phyloP scores from a whole-genome alignment of 2,329 filamentous ascomycete species.

The Tolypocladium endophyticum region DNA sequence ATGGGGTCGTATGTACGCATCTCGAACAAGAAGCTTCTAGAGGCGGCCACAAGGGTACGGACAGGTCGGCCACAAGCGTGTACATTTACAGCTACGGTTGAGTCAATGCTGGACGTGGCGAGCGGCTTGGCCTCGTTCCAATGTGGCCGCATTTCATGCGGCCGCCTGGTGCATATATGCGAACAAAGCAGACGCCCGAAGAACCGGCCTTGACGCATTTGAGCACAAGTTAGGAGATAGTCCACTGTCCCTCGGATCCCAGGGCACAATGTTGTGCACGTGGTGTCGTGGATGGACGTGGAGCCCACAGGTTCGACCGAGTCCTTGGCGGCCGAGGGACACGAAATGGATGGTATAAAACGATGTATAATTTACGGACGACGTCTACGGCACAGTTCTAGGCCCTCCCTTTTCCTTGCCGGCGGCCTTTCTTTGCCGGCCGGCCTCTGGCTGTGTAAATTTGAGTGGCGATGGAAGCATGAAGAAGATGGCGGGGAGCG shows the following conservation, averaged over 20 bases:
- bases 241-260: background rate
- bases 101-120: background rate
- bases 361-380: background rate
- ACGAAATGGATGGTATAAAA: background rate
- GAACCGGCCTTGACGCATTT: background rate
- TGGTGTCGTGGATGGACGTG: background rate
- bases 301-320: background rate
- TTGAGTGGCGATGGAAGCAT: background rate
- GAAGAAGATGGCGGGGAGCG: background rate
- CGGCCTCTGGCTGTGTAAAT: background rate
- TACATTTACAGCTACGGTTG: background rate
- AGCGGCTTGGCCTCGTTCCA: background rate
- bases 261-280: background rate
- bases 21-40: background rate
- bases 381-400: background rate
- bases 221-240: background rate
- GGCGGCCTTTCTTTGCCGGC: too few relatives aligned
- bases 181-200: background rate
- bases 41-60: background rate
- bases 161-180: background rate
- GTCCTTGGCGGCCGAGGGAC: background rate
- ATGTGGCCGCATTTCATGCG: slow-evolving; percentile 1
- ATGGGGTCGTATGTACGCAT: background rate
- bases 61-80: background rate
- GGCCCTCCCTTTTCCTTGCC: too few relatives aligned